These are phyloP conservation scores for Scutellaria baicalensis DNA, from an alignment of 257 asterid species.

Conservation along the genomic window DNA sequence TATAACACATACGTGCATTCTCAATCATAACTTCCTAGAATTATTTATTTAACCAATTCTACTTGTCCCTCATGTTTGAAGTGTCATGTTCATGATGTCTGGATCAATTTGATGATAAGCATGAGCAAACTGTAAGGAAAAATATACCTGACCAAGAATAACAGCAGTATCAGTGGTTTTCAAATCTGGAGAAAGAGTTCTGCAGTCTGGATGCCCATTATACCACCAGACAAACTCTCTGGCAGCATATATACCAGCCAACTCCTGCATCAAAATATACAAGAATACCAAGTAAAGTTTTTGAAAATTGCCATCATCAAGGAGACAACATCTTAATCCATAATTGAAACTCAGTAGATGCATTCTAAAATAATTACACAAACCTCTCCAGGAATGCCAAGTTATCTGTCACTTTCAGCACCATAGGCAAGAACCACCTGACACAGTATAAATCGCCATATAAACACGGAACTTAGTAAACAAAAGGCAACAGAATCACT, in stretches of 20 bases:
- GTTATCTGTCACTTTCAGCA: constrained; percentile 87
- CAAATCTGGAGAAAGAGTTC: constrained; percentile 68
- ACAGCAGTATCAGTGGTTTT: constrained; percentile 77
- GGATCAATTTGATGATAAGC: background rate
- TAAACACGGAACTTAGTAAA: background rate
- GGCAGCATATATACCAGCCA: constrained; percentile 64
- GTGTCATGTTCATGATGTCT: background rate
- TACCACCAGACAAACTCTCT: constrained; percentile 99
- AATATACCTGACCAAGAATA: constrained; percentile 78
- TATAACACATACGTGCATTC: background rate
- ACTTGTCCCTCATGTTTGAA: background rate
- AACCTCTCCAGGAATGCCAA: constrained; percentile 89
- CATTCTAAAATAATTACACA: constrained; percentile 5
- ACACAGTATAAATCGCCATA: background rate
- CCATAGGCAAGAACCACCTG: constrained; percentile 97
- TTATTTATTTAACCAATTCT: background rate
- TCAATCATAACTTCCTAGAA: background rate
- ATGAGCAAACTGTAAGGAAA: background rate
- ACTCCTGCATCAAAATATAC: constrained; percentile 32
- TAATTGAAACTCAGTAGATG: background rate
- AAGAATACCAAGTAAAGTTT: constrained; percentile 3
- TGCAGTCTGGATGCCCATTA: constrained; percentile 89
- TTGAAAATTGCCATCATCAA: background rate
- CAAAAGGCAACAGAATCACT: background rate
- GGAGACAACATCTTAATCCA: background rate